Conservation (phyloP, 768 basidiomycete genomes). For the Naematelia aurantialba region DNA sequence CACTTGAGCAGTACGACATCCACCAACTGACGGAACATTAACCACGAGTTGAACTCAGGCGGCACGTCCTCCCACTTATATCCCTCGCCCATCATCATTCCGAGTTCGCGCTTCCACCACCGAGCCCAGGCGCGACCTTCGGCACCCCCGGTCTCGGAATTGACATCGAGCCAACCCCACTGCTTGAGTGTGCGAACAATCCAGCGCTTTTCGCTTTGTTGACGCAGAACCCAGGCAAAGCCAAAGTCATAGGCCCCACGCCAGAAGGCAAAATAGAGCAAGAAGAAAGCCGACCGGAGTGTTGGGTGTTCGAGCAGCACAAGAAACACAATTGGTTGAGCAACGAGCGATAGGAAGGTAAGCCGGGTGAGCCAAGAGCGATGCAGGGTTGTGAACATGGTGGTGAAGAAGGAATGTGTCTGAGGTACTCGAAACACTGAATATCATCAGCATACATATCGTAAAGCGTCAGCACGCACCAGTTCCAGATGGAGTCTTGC, state of each 20-base stretch:
- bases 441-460: constrained; percentile 1
- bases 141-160: constrained; percentile 30
- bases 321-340: constrained; percentile 71
- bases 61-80: constrained; percentile 92
- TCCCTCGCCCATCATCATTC: constrained; percentile 88
- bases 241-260: constrained; percentile 85
- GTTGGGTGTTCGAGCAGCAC: constrained; percentile 55
- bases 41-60: constrained; percentile 92
- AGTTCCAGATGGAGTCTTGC: constrained; percentile 50
- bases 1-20: constrained; percentile 95
- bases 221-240: constrained; percentile 86
- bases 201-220: constrained; percentile 93
- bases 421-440: constrained; percentile 78
- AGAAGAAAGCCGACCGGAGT: constrained; percentile 63
- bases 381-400: constrained; percentile 33
- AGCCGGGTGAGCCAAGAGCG: constrained; percentile 70
- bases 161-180: constrained; percentile 79
- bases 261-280: constrained; percentile 91
- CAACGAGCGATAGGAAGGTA: constrained; percentile 71
- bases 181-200: constrained; percentile 75
- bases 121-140: constrained; percentile 56
- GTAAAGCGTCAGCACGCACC: constrained; percentile 14
- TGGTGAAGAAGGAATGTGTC: constrained; percentile 39
- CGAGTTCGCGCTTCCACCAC: constrained; percentile 84
- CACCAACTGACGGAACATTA: constrained; percentile 90